These are phyloP conservation scores for Rhizophagus sp. DNA, from an alignment of 192 early-diverging fungal species.

Conservation along the genomic window DNA sequence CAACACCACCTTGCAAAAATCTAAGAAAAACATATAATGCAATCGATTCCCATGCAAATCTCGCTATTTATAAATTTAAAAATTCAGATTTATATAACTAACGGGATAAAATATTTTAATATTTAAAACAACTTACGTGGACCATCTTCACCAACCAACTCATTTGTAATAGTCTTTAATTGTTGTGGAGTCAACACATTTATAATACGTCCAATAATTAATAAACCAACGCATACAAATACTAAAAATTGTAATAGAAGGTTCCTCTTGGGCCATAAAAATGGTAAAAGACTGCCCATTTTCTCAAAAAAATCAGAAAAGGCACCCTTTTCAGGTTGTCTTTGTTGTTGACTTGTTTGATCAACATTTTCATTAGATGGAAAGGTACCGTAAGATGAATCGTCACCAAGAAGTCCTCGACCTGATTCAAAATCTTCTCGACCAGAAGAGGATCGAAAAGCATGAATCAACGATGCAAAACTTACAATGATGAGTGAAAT, in stretches of 20 bases:
- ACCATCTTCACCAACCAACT: slow-evolving; percentile 42
- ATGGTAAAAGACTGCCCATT: slow-evolving; percentile 72
- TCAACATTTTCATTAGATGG: slow-evolving; percentile 35
- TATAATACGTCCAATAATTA: slow-evolving; percentile 67
- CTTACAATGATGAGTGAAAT: slow-evolving; percentile 36
- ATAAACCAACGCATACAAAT: slow-evolving; percentile 63
- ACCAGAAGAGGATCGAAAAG: slow-evolving; percentile 24
- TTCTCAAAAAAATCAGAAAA: slow-evolving; percentile 53
- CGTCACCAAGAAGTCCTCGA: slow-evolving; percentile 23
- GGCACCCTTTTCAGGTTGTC: slow-evolving; percentile 27
- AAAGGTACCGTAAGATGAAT: slow-evolving; percentile 13
- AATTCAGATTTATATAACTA: too few relatives aligned
- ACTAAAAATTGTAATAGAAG: slow-evolving; percentile 66
- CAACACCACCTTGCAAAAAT: slow-evolving; percentile 78
- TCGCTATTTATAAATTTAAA: not conserved
- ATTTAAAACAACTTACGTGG: not conserved
- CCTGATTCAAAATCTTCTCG: slow-evolving; percentile 31
- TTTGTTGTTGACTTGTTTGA: slow-evolving; percentile 29
- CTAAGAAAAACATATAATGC: slow-evolving; percentile 62
- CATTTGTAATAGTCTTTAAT: slow-evolving; percentile 82
- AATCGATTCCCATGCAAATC: slow-evolving; percentile 59
- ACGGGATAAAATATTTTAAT: too few relatives aligned
- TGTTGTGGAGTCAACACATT: slow-evolving; percentile 85
- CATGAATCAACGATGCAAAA: slow-evolving; percentile 40
- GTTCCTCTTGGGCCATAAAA: slow-evolving; percentile 78